Evolutionary conservation across 1,284 basidiomycete genomes (phyloP).

Genomic region (Tilletia indica): DNA sequence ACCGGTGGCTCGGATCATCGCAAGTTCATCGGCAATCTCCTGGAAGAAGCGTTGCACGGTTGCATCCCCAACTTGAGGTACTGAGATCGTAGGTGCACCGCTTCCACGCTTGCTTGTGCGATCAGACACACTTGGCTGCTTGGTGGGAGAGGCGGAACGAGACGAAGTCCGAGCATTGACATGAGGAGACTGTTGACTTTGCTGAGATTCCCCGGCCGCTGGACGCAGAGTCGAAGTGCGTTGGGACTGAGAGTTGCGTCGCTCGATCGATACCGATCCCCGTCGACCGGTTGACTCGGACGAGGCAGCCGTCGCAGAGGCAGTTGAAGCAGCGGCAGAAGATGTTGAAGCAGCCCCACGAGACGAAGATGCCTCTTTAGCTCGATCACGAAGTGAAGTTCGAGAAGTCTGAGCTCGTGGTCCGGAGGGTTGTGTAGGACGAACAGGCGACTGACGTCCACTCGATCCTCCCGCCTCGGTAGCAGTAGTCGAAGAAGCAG

Average conservation of each 20-base stretch:
- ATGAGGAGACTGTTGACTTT: background rate
- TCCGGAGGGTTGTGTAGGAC: background rate
- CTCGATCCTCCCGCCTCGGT: background rate
- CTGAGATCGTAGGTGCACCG: slow-evolving; percentile 37
- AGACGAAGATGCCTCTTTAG: too few species aligned
- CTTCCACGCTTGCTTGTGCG: background rate
- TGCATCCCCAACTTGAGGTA: slow-evolving; percentile 64
- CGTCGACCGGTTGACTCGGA: background rate
- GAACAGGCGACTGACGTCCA: slow-evolving; percentile 9
- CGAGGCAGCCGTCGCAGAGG: background rate
- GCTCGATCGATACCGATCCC: background rate
- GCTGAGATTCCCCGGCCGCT: background rate
- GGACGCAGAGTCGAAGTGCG: slow-evolving; percentile 3
- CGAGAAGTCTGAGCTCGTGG: background rate
- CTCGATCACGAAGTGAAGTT: background rate
- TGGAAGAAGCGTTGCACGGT: slow-evolving; percentile 75
- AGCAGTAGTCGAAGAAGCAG: background rate
- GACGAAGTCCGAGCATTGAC: slow-evolving; percentile 5
- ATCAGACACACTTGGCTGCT: slow-evolving; percentile 26
- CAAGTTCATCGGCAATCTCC: slow-evolving; percentile 76
- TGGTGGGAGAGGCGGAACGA: slow-evolving; percentile 31
- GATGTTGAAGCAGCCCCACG: too few species aligned
- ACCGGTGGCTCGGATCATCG: slow-evolving; percentile 61
- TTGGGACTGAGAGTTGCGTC: background rate
- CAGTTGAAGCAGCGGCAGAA: background rate